A percentile compares a stretch with the other conserved stretches of the same genome.
These are phyloP conservation scores for Sphagnum contortum DNA, from an alignment of 225 moss, liverwort and hornwort species.

Conservation along the genomic window DNA sequence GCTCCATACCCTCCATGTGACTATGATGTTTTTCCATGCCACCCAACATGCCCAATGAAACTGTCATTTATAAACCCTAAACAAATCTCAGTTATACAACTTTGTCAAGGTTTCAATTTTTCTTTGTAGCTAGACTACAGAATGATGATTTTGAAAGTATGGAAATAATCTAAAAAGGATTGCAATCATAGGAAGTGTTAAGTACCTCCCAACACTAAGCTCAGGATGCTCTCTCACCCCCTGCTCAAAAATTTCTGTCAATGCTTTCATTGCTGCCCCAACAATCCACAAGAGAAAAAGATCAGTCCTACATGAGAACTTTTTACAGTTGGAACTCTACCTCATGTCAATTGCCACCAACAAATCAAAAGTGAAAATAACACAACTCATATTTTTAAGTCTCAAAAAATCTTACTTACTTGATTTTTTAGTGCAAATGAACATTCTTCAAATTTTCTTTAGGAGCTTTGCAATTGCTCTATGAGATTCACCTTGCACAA, in stretches of 20 bases:
- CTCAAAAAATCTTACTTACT: neutral
- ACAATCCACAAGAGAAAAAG: neutral
- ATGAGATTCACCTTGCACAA: slow-evolving; percentile 47
- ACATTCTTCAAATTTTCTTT: neutral
- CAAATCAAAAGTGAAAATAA: too few species aligned
- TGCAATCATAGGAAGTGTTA: too few species aligned
- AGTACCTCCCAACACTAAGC: slow-evolving; percentile 62
- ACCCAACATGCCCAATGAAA: too few species aligned
- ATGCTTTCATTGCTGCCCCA: slow-evolving; percentile 40
- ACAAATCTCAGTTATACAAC: too few species aligned
- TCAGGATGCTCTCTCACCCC: slow-evolving; percentile 66
- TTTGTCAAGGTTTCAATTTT: too few species aligned
- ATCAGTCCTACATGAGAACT: too few species aligned
- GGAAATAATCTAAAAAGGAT: too few species aligned
- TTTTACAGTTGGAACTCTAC: too few species aligned
- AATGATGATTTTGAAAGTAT: too few species aligned
- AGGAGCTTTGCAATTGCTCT: neutral
- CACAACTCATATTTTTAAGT: neutral
- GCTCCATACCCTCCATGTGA: slow-evolving; percentile 57
- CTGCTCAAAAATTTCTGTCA: slow-evolving; percentile 58
- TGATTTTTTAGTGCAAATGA: neutral
- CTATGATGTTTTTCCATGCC: slow-evolving; percentile 11
- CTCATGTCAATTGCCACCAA: too few species aligned
- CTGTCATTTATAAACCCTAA: too few species aligned
- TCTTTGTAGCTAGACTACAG: too few species aligned